Evolutionary conservation across 768 basidiomycete species (phyloP).

Genomic region (Boletus bicolor): DNA sequence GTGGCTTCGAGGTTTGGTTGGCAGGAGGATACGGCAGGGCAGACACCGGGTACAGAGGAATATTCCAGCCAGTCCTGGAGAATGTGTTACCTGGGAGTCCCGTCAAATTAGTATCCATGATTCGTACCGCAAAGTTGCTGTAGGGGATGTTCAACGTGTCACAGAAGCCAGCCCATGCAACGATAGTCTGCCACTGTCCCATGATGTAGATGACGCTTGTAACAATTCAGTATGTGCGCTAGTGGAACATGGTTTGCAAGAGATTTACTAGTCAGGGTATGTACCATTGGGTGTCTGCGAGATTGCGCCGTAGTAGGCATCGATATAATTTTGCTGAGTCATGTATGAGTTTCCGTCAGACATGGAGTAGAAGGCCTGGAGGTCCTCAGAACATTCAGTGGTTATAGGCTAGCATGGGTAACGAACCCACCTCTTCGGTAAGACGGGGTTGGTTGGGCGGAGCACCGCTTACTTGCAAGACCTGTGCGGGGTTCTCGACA

Average conservation of each 20-base stretch:
- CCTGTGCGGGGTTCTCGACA: slow-evolving; percentile 1
- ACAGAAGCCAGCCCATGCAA: slow-evolving; percentile 23
- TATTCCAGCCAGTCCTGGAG: slow-evolving; percentile 25
- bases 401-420: not conserved
- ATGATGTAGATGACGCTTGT: slow-evolving; percentile 7
- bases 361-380: slow-evolving; percentile 18
- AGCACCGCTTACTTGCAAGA: slow-evolving; percentile 6
- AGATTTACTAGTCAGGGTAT: slow-evolving; percentile 16
- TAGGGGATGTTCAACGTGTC: slow-evolving; percentile 22
- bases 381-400: not conserved
- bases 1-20: not conserved
- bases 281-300: slow-evolving; percentile 17
- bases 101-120: not conserved
- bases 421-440: slow-evolving; percentile 10
- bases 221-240: not conserved
- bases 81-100: not conserved
- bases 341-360: slow-evolving; percentile 20
- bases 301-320: slow-evolving; percentile 20
- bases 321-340: slow-evolving; percentile 23
- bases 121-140: slow-evolving; percentile 17
- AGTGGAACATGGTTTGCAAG: not conserved
- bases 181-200: slow-evolving; percentile 17
- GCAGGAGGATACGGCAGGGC: slow-evolving; percentile 16
- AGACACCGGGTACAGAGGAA: slow-evolving; percentile 18
- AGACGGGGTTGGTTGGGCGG: slow-evolving; percentile 17